These are phyloP conservation scores for Colletotrichum sublineola DNA, from an alignment of 2,329 filamentous ascomycete genomes.

Conservation along the genomic window DNA sequence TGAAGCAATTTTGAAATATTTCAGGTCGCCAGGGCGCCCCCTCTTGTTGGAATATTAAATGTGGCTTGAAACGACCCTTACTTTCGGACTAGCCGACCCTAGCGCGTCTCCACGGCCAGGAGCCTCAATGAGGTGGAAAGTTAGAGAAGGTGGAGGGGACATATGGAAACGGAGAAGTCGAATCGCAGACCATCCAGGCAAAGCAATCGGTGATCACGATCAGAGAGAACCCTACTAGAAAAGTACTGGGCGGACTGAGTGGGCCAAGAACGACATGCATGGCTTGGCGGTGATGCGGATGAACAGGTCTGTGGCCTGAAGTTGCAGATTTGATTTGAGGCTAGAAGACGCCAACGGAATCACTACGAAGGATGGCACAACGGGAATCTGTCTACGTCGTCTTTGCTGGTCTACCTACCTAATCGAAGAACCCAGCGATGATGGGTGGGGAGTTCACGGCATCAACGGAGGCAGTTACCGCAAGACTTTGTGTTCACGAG, in stretches of 20 bases:
- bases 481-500: neutral
- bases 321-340: neutral
- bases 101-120: slow-evolving; percentile 37
- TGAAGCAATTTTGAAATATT: slow-evolving; percentile 38
- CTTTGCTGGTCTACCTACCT: neutral
- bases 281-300: slow-evolving; percentile 7
- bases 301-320: neutral
- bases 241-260: slow-evolving; percentile 20
- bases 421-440: neutral
- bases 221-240: slow-evolving; percentile 23
- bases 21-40: slow-evolving; percentile 28
- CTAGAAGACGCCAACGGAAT: slow-evolving; percentile 12
- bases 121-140: slow-evolving; percentile 26
- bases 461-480: neutral
- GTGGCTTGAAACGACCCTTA: slow-evolving; percentile 40
- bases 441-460: slow-evolving; percentile 14
- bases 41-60: slow-evolving; percentile 23
- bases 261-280: slow-evolving; percentile 1
- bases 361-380: slow-evolving; percentile 15
- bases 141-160: slow-evolving; percentile 5
- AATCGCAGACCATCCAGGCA: slow-evolving; percentile 13
- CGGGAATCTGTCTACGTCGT: slow-evolving; percentile 20
- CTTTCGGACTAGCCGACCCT: slow-evolving; percentile 38
- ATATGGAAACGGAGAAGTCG: slow-evolving; percentile 9
- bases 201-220: slow-evolving; percentile 33